phyloP scores from a whole-genome alignment of 495 filamentous ascomycete genomes.

The Hyaloscypha finlandica region DNA sequence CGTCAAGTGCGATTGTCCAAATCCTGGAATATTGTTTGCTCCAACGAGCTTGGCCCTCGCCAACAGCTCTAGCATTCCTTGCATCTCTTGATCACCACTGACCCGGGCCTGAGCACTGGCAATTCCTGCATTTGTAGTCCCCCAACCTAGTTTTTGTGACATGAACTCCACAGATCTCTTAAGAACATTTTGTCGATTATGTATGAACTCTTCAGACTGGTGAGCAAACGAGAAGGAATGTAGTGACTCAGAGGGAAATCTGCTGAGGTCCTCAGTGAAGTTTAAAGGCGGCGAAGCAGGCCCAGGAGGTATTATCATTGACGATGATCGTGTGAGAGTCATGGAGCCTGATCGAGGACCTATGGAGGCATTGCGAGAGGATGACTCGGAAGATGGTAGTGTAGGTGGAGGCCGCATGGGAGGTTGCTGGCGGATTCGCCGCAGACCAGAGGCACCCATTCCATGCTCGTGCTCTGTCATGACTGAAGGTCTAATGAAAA shows the following conservation, averaged over 20 bases:
- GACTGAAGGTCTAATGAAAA: constrained; percentile 44
- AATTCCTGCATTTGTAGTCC: constrained; percentile 59
- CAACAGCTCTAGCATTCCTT: constrained; percentile 88
- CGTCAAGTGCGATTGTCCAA: constrained; percentile 41
- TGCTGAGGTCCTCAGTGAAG: constrained; percentile 83
- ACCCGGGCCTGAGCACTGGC: constrained; percentile 80
- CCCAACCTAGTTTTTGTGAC: constrained; percentile 89
- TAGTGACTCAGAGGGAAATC: constrained; percentile 93
- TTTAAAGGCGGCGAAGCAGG: constrained; percentile 65
- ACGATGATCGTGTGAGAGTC: constrained; percentile 44
- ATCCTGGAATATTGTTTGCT: constrained; percentile 44
- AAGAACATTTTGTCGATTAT: constrained; percentile 88
- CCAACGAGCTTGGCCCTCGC: constrained; percentile 74
- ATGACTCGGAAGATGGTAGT: constrained; percentile 53
- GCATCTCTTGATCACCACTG: constrained; percentile 81
- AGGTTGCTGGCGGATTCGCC: constrained; percentile 87
- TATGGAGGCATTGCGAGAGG: constrained; percentile 65
- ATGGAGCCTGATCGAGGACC: constrained; percentile 65
- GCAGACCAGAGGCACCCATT: constrained; percentile 71
- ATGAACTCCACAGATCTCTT: constrained; percentile 97
- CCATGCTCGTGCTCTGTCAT: constrained; percentile 61
- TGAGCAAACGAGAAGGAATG: constrained; percentile 99
- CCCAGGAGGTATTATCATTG: constrained; percentile 39
- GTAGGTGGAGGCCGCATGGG: constrained; percentile 61
- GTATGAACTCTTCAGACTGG: constrained; percentile 87